phyloP scores from a whole-genome alignment of 805 yeast genomes.

The Tetrapisispora iriomotensis region DNA sequence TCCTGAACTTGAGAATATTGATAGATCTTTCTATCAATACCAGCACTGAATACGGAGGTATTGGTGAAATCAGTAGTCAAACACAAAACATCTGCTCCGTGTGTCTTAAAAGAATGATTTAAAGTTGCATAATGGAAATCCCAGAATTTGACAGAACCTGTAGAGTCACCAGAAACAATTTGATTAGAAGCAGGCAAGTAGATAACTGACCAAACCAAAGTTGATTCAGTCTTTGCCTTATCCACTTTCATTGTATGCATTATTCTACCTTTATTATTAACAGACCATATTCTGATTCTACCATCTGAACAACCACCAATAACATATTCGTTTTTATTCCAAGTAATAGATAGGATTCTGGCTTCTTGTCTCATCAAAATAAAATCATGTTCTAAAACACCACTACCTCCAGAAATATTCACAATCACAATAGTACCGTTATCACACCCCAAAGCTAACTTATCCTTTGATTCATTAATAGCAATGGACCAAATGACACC shows the following conservation, averaged over 20 bases:
- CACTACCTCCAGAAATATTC: constrained; percentile 81
- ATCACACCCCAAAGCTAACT: constrained; percentile 86
- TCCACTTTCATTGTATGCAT: constrained; percentile 85
- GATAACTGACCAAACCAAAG: constrained; percentile 81
- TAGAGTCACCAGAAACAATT: constrained; percentile 92
- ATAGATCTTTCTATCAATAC: constrained; percentile 86
- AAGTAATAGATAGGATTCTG: constrained; percentile 67
- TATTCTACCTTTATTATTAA: constrained; percentile 48
- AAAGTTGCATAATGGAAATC: constrained; percentile 68
- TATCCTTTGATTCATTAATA: constrained; percentile 48
- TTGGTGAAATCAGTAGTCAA: constrained; percentile 52
- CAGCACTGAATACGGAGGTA: constrained; percentile 69
- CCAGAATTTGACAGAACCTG: constrained; percentile 92
- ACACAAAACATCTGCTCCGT: constrained; percentile 85
- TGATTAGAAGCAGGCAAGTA: constrained; percentile 56
- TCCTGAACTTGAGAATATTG: constrained; percentile 39
- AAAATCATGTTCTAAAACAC: constrained; percentile 63
- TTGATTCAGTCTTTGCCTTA: constrained; percentile 65
- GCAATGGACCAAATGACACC: constrained; percentile 90
- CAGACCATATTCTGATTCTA: constrained; percentile 72
- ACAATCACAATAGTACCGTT: constrained; percentile 82
- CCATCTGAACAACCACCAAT: constrained; percentile 97
- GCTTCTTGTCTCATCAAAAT: constrained; percentile 78
- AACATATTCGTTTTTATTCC: constrained; percentile 56
- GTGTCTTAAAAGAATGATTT: constrained; percentile 70